Evolutionary conservation across 129 eudicot species (phyloP), one percentile per base, ranked within the genome.

Genomic region (Escallonia rubra): DNA sequence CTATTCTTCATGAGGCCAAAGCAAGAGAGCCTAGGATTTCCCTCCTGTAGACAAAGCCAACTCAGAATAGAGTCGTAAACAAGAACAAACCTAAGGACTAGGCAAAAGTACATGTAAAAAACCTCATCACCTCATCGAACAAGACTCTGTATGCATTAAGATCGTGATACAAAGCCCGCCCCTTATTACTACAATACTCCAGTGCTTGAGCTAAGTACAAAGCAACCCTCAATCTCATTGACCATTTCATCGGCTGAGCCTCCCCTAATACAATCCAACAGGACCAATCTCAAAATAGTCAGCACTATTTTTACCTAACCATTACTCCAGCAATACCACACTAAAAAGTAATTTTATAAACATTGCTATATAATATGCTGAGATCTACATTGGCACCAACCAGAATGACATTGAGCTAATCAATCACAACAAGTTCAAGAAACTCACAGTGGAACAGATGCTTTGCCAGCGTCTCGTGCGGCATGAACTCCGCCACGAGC

Each of bases 1-100:
- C 98, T 92, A 64, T 92, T 92, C 83, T 92, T 92, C 98, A 92
- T 88, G 54, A 92, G 72, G 58, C 98, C 98, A 82, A 88, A 92
- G 74, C 98, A 91, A 47, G 97, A 91, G 64, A 91, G 90, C 83
- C 96, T 82, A n/a, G 96, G 97, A 79, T 91, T 85, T 12, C 90
- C 89, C 71, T 85, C 91, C 97, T 91, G 80, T 11, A 57, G 39
- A 68, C 58, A 46, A 1, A 47, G 61, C 45, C 12, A 72, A 58
- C 49, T 44, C 65, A 74, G 43, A 41, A 54, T 56, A 62, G 67
- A 68, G 43, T 49, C 46, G 55, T 41, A 48, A 42, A 41, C 56
- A 41, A 16, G 16, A 43, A 14, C 41, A 15, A 8, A 15, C 4
- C 11, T 3, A 7, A 39, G 39, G 23, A 43, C 59, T 11, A 43